These are phyloP conservation scores for Calocybe gambosa DNA, from an alignment of 1,284 basidiomycete genomes.

Conservation along the genomic window DNA sequence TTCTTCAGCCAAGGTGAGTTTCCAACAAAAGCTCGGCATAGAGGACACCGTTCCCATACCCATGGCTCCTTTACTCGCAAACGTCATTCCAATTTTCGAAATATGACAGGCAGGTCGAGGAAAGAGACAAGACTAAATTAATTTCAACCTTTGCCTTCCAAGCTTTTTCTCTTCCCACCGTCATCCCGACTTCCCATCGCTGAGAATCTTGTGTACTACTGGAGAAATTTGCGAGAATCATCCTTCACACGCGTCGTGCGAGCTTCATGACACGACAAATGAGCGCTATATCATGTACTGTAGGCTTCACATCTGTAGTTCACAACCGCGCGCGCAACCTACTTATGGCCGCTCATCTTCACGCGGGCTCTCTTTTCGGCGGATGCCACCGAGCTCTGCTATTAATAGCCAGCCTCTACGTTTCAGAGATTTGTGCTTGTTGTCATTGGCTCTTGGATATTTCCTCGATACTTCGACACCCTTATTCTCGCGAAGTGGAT, in stretches of 20 bases:
- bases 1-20: neutral
- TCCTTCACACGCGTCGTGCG: neutral
- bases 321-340: neutral
- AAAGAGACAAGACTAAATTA: neutral
- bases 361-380: neutral
- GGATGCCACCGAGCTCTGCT: neutral
- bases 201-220: conserved; percentile 7
- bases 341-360: neutral
- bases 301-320: neutral
- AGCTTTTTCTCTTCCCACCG: conserved; percentile 10
- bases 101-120: neutral
- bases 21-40: conserved; percentile 4
- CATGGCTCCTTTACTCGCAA: neutral
- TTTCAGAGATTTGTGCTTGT: neutral
- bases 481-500: neutral
- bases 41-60: conserved; percentile 1
- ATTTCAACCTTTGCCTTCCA: conserved; percentile 9
- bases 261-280: neutral
- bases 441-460: neutral
- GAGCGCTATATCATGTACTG: neutral
- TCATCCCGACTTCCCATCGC: conserved; percentile 7
- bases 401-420: too few relatives aligned
- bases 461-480: neutral
- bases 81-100: neutral
- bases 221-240: neutral